Conservation (phyloP, 179 eudicot genomes). For the Corrigiola litoralis region DNA sequence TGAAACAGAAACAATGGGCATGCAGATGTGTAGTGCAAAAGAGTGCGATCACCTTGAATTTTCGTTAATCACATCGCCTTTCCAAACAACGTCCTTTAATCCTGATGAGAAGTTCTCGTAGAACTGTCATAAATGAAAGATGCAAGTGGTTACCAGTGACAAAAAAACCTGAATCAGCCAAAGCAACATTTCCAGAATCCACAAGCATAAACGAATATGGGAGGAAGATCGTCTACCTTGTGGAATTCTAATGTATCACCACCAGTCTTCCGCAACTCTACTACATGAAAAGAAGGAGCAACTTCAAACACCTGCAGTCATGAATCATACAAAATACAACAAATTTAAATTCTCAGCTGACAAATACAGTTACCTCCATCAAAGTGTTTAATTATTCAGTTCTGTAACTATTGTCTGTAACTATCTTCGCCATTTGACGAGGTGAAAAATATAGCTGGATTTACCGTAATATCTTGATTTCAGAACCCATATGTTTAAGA, state of each 20-base stretch:
- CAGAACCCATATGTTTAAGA: no score
- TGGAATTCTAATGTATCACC: slow-evolving; percentile 95
- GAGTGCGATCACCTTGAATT: slow-evolving; percentile 10
- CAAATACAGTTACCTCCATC: not conserved
- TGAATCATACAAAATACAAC: not conserved
- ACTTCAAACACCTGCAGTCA: slow-evolving; percentile 74
- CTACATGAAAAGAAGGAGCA: slow-evolving; percentile 87
- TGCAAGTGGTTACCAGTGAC: not conserved
- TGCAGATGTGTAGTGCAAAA: not conserved
- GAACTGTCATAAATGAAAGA: slow-evolving; percentile 43
- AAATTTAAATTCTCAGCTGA: not conserved
- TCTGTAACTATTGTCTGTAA: no score
- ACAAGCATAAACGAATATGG: not conserved
- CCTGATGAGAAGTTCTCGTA: slow-evolving; percentile 78
- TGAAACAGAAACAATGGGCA: not conserved
- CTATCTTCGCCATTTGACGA: no score
- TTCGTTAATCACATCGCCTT: slow-evolving; percentile 23
- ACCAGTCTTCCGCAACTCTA: slow-evolving; percentile 83
- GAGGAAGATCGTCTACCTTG: slow-evolving; percentile 33
- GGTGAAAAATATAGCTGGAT: no score
- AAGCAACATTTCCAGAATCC: not conserved
- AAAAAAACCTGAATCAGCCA: not conserved
- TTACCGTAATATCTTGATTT: no score
- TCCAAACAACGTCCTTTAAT: slow-evolving; percentile 86
- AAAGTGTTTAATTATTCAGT: no score